phyloP scores from a whole-genome alignment of 2,329 filamentous ascomycete genomes.

The Colletotrichum viniferum region DNA sequence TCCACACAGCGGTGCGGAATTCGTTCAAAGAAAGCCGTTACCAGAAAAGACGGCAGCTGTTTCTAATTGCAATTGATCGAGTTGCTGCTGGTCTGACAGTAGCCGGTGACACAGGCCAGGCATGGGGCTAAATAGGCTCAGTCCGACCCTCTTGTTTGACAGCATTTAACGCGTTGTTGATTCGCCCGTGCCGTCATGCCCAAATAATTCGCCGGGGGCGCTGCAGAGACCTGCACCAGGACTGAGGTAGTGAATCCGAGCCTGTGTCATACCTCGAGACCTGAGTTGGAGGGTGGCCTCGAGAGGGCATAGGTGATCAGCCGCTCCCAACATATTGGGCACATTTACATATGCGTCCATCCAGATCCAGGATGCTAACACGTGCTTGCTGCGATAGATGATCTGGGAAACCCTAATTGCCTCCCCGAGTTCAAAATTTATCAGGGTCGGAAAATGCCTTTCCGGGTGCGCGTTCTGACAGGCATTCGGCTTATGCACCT shows the following conservation, averaged over 20 bases:
- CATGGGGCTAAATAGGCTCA: background rate
- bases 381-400: background rate
- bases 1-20: background rate
- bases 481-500: constrained; percentile 5
- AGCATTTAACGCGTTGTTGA: background rate
- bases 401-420: constrained; percentile 7
- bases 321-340: background rate
- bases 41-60: background rate
- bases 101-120: background rate
- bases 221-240: background rate
- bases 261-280: background rate
- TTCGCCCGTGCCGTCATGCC: background rate
- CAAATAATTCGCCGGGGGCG: background rate
- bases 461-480: background rate
- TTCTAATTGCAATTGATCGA: constrained; percentile 3
- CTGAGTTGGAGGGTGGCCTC: constrained; percentile 6
- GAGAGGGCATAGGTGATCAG: constrained; percentile 4
- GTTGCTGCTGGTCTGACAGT: background rate
- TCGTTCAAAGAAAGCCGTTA: background rate
- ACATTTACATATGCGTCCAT: background rate
- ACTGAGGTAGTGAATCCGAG: background rate
- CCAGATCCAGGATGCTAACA: constrained; percentile 6
- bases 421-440: background rate
- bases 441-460: background rate
- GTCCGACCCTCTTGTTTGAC: background rate